Percentiles rank a stretch among this genome's conserved stretches.
Evolutionary conservation across 805 yeast genomes (phyloP).

Genomic region (Starmerella ratchasimensis): DNA sequence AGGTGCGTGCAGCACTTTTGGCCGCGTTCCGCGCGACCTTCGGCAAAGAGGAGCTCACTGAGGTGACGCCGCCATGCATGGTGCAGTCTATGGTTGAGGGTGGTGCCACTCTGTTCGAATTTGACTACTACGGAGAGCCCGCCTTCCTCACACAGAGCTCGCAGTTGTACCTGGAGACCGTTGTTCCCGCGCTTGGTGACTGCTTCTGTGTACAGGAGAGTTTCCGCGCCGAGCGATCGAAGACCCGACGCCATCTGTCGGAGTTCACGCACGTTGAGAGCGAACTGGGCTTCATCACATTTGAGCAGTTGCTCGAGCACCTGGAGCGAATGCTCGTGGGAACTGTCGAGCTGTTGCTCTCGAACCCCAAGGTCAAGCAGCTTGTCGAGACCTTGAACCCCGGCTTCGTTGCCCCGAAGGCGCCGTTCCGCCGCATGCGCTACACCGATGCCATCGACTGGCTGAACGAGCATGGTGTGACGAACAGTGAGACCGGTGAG

Average conservation of each 20-base stretch:
- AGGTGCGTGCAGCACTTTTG: slow-evolving; percentile 76
- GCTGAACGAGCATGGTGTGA: slow-evolving; percentile 89
- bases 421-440: slow-evolving; percentile 83
- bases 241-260: slow-evolving; percentile 93
- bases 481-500: slow-evolving; percentile 81
- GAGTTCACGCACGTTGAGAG: slow-evolving; percentile 97
- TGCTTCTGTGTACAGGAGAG: slow-evolving; percentile 96
- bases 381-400: slow-evolving; percentile 88
- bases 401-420: slow-evolving; percentile 61
- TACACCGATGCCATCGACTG: slow-evolving; percentile 86
- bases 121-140: slow-evolving; percentile 93
- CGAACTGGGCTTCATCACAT: slow-evolving; percentile 75
- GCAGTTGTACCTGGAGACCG: slow-evolving; percentile 90
- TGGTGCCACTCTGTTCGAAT: slow-evolving; percentile 86
- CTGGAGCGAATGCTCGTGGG: slow-evolving; percentile 65
- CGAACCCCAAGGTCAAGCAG: slow-evolving; percentile 87
- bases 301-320: slow-evolving; percentile 76
- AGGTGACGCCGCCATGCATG: slow-evolving; percentile 99
- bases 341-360: slow-evolving; percentile 60
- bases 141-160: slow-evolving; percentile 95
- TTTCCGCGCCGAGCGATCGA: slow-evolving; percentile 97
- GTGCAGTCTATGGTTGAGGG: slow-evolving; percentile 99
- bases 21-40: slow-evolving; percentile 63
- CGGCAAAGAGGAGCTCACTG: slow-evolving; percentile 58
- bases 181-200: slow-evolving; percentile 92